Evolutionary conservation across 495 filamentous ascomycete genomes (phyloP), one percentile per base, ranked within the genome.

Genomic region (Staphylotrichum longicolle): DNA sequence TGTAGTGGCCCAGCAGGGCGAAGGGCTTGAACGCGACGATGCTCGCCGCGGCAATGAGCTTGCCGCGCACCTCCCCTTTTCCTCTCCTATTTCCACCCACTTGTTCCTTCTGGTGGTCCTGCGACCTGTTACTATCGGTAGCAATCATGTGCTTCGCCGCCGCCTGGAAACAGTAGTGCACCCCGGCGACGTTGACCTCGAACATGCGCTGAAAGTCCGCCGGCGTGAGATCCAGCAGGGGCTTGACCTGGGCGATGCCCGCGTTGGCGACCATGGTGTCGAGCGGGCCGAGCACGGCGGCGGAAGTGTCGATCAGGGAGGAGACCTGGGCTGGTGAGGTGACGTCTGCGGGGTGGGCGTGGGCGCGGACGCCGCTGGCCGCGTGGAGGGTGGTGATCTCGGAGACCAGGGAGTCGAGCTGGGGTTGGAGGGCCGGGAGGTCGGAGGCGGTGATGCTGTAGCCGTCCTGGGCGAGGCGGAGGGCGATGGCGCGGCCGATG

Each of bases 371-470:
- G 42, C 12, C 75, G 6, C 77, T 69, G 20, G 76, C 77, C 0
- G 20, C 0, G 20, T 27, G 20, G 59, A 80, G 65, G 8, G 68
- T 49, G 53, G 78, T 68, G 63, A 88, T 81, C 47, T 83, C 75
- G 5, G 73, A 65, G n/a, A 82, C 78, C 30, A 72, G 76, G 7
- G 77, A 76, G 44, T 83, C 74, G 58, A 81, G 80, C 0, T 69
- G 75, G 1, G 72, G 49, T 34, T 74, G 65, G 54, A 82, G 78
- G 27, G 74, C 68, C n/a, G 70, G 56, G 11, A 87, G 70, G 45
- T 88, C 84, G 65, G 85, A 87, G 53, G 86, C 73, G 54, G 82
- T 85, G 48, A 88, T 71, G 61, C 82, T 71, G 68, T 86, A 88
- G 54, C 84, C 83, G 49, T 87, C 83, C 41, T 74, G 67, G 32